Evolutionary conservation across 176 grass and related monocot species (phyloP), one percentile per base, ranked within the genome.

Genomic region (Canna indica): DNA sequence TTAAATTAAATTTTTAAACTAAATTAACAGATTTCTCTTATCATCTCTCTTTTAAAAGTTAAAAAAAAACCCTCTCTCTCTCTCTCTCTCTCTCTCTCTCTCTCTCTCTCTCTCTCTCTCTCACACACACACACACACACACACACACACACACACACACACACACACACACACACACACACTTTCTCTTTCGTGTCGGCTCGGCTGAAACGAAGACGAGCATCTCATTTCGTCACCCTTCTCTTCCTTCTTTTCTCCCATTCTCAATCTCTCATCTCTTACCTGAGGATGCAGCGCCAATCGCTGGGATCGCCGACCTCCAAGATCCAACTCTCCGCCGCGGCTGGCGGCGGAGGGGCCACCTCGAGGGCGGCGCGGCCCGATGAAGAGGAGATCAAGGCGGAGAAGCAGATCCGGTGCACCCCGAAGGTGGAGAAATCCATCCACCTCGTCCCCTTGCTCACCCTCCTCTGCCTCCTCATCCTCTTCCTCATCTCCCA

Each of bases 401-500:
- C 59, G 52, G 76, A 68, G 52, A 57, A 63, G n/a, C 81, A 72
- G 72, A 35, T 73, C 52, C 52, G 71, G n/a, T 41, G 71, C 64
- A 67, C 60, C 62, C 64, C 45, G 64, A 34, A 45, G 15, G 10
- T 47, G 39, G 86, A 90, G 63, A 56, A 68, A 28, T 45, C 73
- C 77, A 80, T 90, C 77, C 87, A 90, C 83, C 73, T 90, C 69
- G 77, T 90, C 76, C 87, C 87, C 46, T 38, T 90, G 20, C 64
- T 85, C 69, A 90, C 83, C 73, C 57, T 90, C 72, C 73, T 85
- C 73, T 90, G 87, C 73, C 76, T 85, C 73, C 76, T 90, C 83
- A 60, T 89, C 36, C 87, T 90, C 64, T 85, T 80, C 73, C 79
- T 90, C 58, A 60, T 74, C 80, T 90, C 87, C 14, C 87, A 82